Evolutionary conservation across 1,284 basidiomycete genomes (phyloP), one percentile per base, ranked within the genome.

Genomic region (Cutaneotrichosporon sp.): DNA sequence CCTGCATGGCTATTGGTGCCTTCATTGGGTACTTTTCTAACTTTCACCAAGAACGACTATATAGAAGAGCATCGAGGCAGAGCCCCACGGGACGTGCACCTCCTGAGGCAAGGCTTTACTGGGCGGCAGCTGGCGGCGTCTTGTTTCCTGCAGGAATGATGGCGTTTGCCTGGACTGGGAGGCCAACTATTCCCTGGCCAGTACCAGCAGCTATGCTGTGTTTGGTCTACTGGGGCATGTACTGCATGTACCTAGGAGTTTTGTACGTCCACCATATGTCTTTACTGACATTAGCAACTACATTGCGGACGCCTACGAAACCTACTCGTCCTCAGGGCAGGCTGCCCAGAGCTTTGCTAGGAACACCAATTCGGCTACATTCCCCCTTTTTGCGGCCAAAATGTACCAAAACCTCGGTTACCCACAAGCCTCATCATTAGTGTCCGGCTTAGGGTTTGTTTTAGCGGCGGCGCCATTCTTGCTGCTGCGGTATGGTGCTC

Each of bases 11-110:
- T 8, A 48, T 79, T 38, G 88, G 88, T 8, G 83, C 86, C 3
- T 80, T 82, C 63, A 52, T 90, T 37, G 89, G 87, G 0, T 85
- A 86, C 40, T 62, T 87, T 23, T 83, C 84, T 34, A 86, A 90
- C 71, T 72, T 49, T 55, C 72, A 67, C 48, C 71, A 73, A 58
- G 67, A 72, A 51, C 46, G 58, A 38, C 60, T 72, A 14, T 72
- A 69, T 54, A 54, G 43, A 15, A 54, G 55, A 8, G 60, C 69
- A 3, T 56, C 66, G 4, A 21, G 13, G 2, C 56, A 55, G 21
- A 48, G 52, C 5, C 58, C 67, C 0, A 64, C 66, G 0, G 76
- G 76, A 4, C 64, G 67, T 21, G 71, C 77, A 0, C 65, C 71
- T 0, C 77, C 78, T 1, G 78, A 79, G 61, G 76, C 75, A 3